Base-by-base conservation (phyloP, 768 basidiomycete species). In the Asterophora lycoperdoides region DNA sequence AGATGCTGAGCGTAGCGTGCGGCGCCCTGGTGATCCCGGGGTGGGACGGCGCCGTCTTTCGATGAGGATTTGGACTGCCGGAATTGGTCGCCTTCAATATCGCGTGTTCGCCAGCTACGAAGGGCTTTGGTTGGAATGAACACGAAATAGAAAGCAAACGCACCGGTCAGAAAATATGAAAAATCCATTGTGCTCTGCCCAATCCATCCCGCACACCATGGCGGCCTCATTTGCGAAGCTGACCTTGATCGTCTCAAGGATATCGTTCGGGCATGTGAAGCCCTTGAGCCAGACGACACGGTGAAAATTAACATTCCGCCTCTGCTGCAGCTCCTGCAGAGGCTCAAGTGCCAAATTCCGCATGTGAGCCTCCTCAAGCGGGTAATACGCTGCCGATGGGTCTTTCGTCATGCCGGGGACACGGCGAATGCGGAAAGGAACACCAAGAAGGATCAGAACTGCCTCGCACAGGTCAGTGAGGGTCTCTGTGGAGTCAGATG, bases 161-260 rank as follows among this genome's bases (percentile, higher is more conserved):
- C 55, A 91, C 93, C 95, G 77, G 67, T 97, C 95, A 14, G 94
- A 97, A 69, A 96, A 98, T 56, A 97, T 93, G 74, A 97, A 99
- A 68, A 92, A 88, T 0, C 93, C 93, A 55, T 93, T 90, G 60
- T 93, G 89, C 67, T 99, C 94, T 9, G 93, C 95, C 96, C 96
- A 99, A 62, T 99, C 96, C 95, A 98, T 98, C n/a, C 94, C 95
- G 62, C 96, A 98, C 1, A 97, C 93, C 91, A 99, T 92, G 0
- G 93, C 91, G 2, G 96, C 96, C 56, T 93, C 82, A 62, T 98
- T 99, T 28, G 79, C 78, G 56, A 87, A 77, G 63, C 88, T 91
- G 52, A 97, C 86, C 54, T 93, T 84, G 63, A 98, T 83, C 18
- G 89, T 95, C 68, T 99, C 96, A 44, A 99, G 73, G 41, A 99